Evolutionary conservation across 2,329 filamentous ascomycete genomes (phyloP), one percentile per base, ranked within the genome.

Genomic region (Shiraia bambusicola): DNA sequence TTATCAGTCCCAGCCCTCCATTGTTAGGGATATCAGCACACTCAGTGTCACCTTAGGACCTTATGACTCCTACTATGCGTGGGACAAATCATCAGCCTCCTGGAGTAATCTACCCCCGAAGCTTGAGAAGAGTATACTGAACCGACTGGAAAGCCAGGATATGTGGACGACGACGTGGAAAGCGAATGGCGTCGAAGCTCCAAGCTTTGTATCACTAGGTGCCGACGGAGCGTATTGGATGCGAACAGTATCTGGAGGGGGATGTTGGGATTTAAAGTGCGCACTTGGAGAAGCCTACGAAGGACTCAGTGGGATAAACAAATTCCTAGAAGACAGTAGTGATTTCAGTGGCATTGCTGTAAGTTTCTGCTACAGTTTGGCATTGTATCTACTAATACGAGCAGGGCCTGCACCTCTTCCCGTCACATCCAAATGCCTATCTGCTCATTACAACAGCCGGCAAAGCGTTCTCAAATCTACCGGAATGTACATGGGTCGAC

Each of bases 171-270:
- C 58, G 1, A 42, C 40, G 1, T 65, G 61, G 61, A 60, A 54
- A 37, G 54, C 56, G 1, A 40, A 47, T 6, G 61, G 61, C 0
- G 37, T 45, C 0, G 57, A 63, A 10, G 60, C 61, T 6, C 62
- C 62, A 0, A 47, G 49, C 30, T 65, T 65, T 28, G 61, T 65
- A 3, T 59, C 51, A 19, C 22, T 65, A 8, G 62, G 62, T 1
- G 59, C 55, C 1, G 59, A 62, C 29, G 61, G 56, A 4, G 54
- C 52, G 10, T 65, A 64, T 32, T 65, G 61, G 34, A 63, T 65
- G 62, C 40, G 59, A 10, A 64, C 62, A 6, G 56, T 62, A 2
- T 45, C 34, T n/a, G 62, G 62, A 3, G 62, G 62, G 14, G 62
- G 62, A 4, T 56, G 55, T 25, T 65, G 62, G 60, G 61, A 65